Evolutionary conservation across 2,329 filamentous ascomycete genomes (phyloP), one percentile per base, ranked within the genome.

Genomic region (Nothopassalora personata): DNA sequence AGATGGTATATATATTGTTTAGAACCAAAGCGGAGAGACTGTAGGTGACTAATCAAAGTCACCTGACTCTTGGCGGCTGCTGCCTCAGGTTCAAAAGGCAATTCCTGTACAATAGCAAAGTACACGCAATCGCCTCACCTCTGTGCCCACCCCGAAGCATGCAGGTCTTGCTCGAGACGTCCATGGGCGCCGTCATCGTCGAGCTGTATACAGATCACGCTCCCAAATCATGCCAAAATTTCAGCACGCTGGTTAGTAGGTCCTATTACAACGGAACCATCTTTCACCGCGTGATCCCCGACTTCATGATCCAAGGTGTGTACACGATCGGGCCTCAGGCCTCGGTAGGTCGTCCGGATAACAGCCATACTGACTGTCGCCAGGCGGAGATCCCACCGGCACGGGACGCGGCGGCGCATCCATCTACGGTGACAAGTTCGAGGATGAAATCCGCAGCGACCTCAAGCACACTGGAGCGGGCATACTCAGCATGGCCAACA

Each of bases 401-500:
- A 97, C 91, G 1, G 94, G 94, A 54, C 86, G 91, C 60, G 94
- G 94, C 68, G 94, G 94, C 59, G 81, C 81, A 59, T 92, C 87
- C 62, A 96, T 97, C 78, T 97, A 91, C 76, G 94, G 93, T 70
- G 89, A 91, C 53, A 93, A 90, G 72, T 97, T 97, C 74, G 90
- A 88, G 61, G 94, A 99, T 77, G 94, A 99, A 80, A 93, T 97
- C 68, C 79, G 83, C 50, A 76, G 85, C 1, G 78, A 79, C 4
- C 79, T 99, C 56, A 94, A 93, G 72, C 94, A 99, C 78, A 96
- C 91, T 0, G 93, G 93, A 39, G 92, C 93, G 4, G 93, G 93
- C 18, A 53, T 97, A n/a, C 78, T 99, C 68, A 91, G 87, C 76
- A 99, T 99, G 94, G 94, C 94, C 60, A 99, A 99, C 76, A 86